Base-by-base conservation (phyloP, 1,284 basidiomycete genomes). In the Irpex sp. region DNA sequence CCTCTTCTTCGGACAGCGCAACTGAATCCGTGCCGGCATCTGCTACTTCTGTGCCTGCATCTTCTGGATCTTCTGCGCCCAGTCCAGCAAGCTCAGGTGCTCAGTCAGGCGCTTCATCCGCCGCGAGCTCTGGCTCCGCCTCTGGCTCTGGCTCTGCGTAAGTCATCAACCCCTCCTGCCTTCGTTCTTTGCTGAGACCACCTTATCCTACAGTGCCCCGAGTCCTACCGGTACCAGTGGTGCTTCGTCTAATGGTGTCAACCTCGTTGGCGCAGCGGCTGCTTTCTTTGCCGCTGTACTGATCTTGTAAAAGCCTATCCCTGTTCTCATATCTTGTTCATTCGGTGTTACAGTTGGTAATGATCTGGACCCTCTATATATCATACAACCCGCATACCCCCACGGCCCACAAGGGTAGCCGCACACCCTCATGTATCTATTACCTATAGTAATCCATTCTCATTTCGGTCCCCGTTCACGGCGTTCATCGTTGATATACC, bases 191-290 rank as follows among this genome's bases (percentile, higher is more conserved):
- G 31, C 17, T 17, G 19, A n/a, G n/a, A 26, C 26, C 26, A 26
- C 54, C 13, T 26, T 54, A 31, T 21, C 51, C 35, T 53, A 55
- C 5, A 33, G 50, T 19, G 26, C 57, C 2, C 53, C 35, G n/a
- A 15, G 54, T 19, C 58, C 63, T 47, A 43, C 63, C 31, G 47
- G 65, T 56, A 65, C 58, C 35, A 59, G 55, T 61, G 43, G 66
- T n/a, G 63, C 69, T 39, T 51, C 47, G 6, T 43, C 49, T 1
- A 49, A 65, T 68, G 70, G 71, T 54, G 71, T 71, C 67, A 81
- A 75, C 69, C 69, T 76, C 35, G 43, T 81, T 60, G 78, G 73
- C 50, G 71, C 79, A 39, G 78, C 73, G 31, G 81, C 78, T 55
- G 68, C 81, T 47, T 78, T 77, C 59, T 67, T 80, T 61, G 76